phyloP scores from a whole-genome alignment of 352 stramenopile genomes.

The Thraustochytrium striatum region DNA sequence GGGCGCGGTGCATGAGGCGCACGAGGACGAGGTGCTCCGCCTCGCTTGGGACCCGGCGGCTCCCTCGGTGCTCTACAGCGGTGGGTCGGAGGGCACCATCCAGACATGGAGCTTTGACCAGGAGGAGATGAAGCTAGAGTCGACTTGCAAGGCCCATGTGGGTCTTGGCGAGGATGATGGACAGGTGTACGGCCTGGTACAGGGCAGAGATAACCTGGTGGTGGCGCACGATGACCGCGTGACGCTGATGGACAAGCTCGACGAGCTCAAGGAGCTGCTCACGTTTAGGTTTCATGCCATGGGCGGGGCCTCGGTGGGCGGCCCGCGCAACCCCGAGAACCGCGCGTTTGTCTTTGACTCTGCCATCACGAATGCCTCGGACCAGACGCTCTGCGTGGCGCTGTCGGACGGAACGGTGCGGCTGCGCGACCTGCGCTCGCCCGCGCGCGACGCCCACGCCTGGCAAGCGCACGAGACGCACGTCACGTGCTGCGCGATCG shows the following conservation, averaged over 20 bases:
- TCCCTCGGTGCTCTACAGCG: not conserved
- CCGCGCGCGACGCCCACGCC: not conserved
- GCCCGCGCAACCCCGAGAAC: conserved; percentile 26
- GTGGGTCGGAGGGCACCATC: not conserved
- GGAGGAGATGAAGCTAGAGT: not conserved
- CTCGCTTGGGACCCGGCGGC: conserved; percentile 2
- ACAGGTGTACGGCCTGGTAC: conserved; percentile 24
- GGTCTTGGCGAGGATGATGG: not conserved
- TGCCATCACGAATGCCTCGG: not conserved
- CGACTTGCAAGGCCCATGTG: not conserved
- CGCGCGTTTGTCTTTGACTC: conserved; percentile 31
- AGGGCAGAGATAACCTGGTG: conserved; percentile 4
- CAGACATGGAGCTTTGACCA: not conserved
- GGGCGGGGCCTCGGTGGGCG: not conserved
- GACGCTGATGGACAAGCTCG: conserved; percentile 29
- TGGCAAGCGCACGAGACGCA: conserved; percentile 12
- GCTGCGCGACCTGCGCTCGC: conserved; percentile 7
- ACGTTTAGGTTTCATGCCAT: not conserved
- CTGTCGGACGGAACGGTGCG: conserved; percentile 26
- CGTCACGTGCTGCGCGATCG: conserved; percentile 23
- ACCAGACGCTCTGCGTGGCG: not conserved
- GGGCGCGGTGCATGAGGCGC: not conserved
- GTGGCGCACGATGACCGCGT: conserved; percentile 32
- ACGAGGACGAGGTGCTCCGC: conserved; percentile 14
- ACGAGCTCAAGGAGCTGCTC: not conserved